Conservation (phyloP, 148 eudicot species). For the Heliamphora exappendiculata region DNA sequence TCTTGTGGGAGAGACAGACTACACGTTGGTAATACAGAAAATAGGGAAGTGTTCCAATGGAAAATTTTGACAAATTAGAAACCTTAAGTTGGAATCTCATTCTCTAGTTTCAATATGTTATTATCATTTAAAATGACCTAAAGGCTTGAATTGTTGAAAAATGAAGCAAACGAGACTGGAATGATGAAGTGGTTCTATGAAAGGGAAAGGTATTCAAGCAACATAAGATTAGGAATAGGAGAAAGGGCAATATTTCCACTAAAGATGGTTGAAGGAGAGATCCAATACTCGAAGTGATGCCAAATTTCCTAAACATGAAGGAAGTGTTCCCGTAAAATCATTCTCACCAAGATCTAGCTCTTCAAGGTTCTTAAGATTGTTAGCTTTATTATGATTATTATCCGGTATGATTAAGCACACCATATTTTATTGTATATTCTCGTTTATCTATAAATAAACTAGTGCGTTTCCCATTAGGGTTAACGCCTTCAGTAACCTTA, state of each 20-base stretch:
- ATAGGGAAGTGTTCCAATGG: not conserved
- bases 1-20: not conserved
- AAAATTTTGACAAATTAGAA: not conserved
- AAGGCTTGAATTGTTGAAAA: constrained; percentile 5
- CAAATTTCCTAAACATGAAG: constrained; percentile 8
- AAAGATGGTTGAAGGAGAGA: not conserved
- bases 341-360: not conserved
- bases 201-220: not conserved
- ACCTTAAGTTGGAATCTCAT: not conserved
- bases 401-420: no score
- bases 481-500: no score
- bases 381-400: no score
- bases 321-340: not conserved
- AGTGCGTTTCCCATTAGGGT: no score
- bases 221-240: no score
- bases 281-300: not conserved
- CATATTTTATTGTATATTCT: no score
- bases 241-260: constrained; percentile 4
- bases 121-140: not conserved
- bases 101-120: not conserved
- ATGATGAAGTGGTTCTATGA: not conserved
- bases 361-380: no score
- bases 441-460: no score
- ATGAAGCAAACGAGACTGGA: constrained; percentile 1
- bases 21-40: not conserved